Conservation (phyloP, 352 stramenopile genomes). For the Phytopythium litorale region DNA sequence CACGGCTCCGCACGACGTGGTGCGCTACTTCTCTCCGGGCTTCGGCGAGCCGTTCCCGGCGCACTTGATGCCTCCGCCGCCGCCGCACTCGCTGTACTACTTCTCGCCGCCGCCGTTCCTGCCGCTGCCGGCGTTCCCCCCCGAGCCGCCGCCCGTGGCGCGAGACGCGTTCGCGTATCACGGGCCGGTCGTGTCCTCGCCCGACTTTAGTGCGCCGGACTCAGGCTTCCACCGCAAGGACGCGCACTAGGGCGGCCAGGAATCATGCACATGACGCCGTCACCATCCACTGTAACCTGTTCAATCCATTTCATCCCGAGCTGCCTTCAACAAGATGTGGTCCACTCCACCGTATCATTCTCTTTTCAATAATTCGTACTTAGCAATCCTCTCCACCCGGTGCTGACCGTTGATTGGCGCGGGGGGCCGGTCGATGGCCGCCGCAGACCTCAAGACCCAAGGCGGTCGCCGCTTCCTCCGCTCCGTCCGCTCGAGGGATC, state of each 20-base stretch:
- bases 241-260: not conserved
- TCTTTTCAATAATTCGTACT: not conserved
- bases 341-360: not conserved
- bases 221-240: not conserved
- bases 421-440: not conserved
- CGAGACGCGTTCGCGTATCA: constrained; percentile 3
- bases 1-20: constrained; percentile 66
- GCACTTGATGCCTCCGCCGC: constrained; percentile 11
- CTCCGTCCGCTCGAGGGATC: not conserved
- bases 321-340: not conserved
- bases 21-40: constrained; percentile 58
- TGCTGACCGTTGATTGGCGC: constrained; percentile 3
- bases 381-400: not conserved
- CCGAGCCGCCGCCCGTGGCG: not conserved
- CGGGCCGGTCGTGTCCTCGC: constrained; percentile 26
- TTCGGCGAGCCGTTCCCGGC: constrained; percentile 22
- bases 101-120: constrained; percentile 22
- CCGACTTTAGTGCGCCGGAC: constrained; percentile 16
- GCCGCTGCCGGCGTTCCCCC: not conserved
- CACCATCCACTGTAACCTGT: not conserved
- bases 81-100: constrained; percentile 45
- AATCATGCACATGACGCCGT: not conserved
- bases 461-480: not conserved
- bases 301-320: not conserved
- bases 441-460: not conserved